These are phyloP conservation scores for Knufia fluminis DNA, from an alignment of 2,329 filamentous ascomycete species.

Conservation along the genomic window DNA sequence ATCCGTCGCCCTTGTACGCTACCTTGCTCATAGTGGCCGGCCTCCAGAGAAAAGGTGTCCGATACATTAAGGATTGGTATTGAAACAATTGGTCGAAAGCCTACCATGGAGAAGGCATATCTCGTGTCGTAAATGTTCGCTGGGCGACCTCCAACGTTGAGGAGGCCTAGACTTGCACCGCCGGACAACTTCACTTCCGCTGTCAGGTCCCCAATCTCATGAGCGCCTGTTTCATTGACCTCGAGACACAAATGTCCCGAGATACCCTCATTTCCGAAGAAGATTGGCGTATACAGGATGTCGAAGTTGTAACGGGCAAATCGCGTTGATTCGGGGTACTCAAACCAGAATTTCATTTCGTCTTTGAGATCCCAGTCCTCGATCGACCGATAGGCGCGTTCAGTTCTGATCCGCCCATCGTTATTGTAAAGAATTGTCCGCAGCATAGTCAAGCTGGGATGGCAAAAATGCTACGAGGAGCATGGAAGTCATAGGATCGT, in stretches of 20 bases:
- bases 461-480: neutral
- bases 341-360: slow-evolving; percentile 11
- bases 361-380: slow-evolving; percentile 1
- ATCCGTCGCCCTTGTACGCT: neutral
- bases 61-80: slow-evolving; percentile 3
- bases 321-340: slow-evolving; percentile 10
- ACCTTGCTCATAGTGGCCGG: slow-evolving; percentile 3
- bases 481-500: neutral
- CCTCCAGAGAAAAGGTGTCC: slow-evolving; percentile 3
- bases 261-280: slow-evolving; percentile 9
- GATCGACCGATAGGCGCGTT: slow-evolving; percentile 2
- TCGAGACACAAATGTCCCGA: slow-evolving; percentile 7
- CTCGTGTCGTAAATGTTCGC: slow-evolving; percentile 5
- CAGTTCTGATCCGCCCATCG: slow-evolving; percentile 1
- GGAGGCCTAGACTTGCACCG: slow-evolving; percentile 4
- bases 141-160: slow-evolving; percentile 7
- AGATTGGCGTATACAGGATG: slow-evolving; percentile 9
- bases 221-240: neutral
- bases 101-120: slow-evolving; percentile 9
- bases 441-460: neutral
- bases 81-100: slow-evolving; percentile 7
- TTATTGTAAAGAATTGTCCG: slow-evolving; percentile 6
- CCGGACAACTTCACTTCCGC: slow-evolving; percentile 1
- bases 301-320: slow-evolving; percentile 7
- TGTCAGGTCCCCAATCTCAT: slow-evolving; percentile 3